Evolutionary conservation across 148 eudicot species (phyloP).

Genomic region (Persicaria tinctoria): DNA sequence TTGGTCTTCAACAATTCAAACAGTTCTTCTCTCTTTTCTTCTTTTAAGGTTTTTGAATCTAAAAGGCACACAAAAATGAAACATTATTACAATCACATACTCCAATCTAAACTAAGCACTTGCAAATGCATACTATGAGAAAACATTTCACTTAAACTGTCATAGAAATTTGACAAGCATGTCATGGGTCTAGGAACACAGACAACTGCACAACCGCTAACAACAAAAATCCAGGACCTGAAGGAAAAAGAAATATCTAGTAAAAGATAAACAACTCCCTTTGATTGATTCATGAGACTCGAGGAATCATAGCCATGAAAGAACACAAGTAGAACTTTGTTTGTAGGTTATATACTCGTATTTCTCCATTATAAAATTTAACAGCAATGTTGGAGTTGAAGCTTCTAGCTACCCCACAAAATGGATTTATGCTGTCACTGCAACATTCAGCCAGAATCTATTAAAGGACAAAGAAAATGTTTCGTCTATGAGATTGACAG

Average conservation of each 20-base stretch:
- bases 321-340: too few relatives aligned
- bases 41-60: slow-evolving; percentile 97
- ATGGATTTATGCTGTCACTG: background rate
- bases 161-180: background rate
- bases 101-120: background rate
- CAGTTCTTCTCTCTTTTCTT: slow-evolving; percentile 90
- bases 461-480: background rate
- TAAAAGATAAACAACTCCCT: background rate
- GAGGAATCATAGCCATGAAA: too few relatives aligned
- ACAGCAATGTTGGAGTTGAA: background rate
- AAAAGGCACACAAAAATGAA: slow-evolving; percentile 14
- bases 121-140: background rate
- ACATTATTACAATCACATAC: background rate
- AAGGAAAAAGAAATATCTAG: background rate
- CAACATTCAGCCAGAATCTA: background rate
- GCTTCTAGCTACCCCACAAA: background rate
- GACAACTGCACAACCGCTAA: background rate
- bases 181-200: background rate
- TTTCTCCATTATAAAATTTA: background rate
- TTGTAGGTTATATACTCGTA: too few relatives aligned
- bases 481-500: background rate
- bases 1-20: slow-evolving; percentile 79
- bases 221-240: background rate
- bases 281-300: too few relatives aligned
- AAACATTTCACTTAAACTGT: background rate